phyloP scores from a whole-genome alignment of 768 basidiomycete genomes.

The Mycena vulgaris region DNA sequence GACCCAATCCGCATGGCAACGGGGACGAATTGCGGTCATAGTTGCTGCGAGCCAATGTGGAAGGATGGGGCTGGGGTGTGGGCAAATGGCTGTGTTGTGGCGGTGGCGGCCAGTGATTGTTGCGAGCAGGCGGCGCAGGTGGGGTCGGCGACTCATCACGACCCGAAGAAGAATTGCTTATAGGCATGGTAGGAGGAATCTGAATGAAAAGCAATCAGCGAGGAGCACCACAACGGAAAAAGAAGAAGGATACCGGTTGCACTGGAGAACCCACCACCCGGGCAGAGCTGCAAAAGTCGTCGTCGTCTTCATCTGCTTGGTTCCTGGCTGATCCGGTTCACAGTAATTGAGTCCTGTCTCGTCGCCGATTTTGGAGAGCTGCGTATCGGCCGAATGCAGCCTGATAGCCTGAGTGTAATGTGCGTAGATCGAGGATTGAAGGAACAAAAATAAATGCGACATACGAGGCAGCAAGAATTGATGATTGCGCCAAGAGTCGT shows the following conservation, averaged over 20 bases:
- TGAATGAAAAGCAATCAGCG: neutral
- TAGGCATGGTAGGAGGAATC: neutral
- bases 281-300: neutral
- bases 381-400: no score
- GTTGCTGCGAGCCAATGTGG: neutral
- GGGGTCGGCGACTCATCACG: neutral
- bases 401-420: neutral
- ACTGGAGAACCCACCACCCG: neutral
- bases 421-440: neutral
- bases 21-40: neutral
- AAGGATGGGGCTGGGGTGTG: neutral
- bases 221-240: neutral
- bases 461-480: conserved; percentile 3
- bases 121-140: neutral
- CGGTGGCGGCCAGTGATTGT: neutral
- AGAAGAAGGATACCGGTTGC: neutral
- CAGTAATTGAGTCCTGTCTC: conserved; percentile 12
- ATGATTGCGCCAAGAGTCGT: neutral
- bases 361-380: conserved; percentile 6
- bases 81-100: conserved; percentile 1
- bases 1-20: neutral
- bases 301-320: neutral
- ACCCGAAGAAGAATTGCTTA: no score
- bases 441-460: neutral
- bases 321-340: neutral